Conservation (phyloP, 1,139 yeast genomes). For the Pichia cactophila region DNA sequence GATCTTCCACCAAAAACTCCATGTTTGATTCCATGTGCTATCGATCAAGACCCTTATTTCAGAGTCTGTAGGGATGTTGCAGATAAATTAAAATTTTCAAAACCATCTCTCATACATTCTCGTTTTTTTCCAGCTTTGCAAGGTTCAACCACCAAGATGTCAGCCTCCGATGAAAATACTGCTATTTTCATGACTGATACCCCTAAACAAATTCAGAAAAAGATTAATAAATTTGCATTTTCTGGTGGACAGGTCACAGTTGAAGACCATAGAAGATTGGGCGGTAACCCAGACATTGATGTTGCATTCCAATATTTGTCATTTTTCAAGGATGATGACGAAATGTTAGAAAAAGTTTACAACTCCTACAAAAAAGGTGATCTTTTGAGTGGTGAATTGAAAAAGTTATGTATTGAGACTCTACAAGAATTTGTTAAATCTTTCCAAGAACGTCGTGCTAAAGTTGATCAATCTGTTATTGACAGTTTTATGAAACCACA, state of each 20-base stretch:
- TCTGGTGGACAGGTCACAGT: constrained; percentile 87
- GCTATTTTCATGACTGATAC: constrained; percentile 95
- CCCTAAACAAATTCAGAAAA: constrained; percentile 83
- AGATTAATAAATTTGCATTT: constrained; percentile 93
- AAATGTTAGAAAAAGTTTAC: constrained; percentile 54
- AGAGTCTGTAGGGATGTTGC: constrained; percentile 98
- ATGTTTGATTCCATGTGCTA: constrained; percentile 97
- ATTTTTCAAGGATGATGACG: constrained; percentile 87
- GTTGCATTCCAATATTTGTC: constrained; percentile 90
- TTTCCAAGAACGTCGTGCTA: constrained; percentile 73
- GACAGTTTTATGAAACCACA: constrained; percentile 80
- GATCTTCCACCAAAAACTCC: constrained; percentile 84
- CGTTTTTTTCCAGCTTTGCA: constrained; percentile 98
- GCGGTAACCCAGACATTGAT: constrained; percentile 95
- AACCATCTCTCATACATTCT: constrained; percentile 89
- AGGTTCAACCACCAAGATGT: constrained; percentile 96
- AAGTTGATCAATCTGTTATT: constrained; percentile 60
- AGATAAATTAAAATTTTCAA: constrained; percentile 78
- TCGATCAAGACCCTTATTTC: constrained; percentile 98
- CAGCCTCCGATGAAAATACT: constrained; percentile 75
- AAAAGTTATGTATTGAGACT: constrained; percentile 74
- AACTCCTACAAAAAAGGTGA: constrained; percentile 73
- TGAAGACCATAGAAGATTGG: constrained; percentile 82
- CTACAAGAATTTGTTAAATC: constrained; percentile 70
- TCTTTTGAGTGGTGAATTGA: constrained; percentile 86